Evolutionary conservation across 805 yeast genomes (phyloP).

Genomic region (Kregervanrija delftensis): DNA sequence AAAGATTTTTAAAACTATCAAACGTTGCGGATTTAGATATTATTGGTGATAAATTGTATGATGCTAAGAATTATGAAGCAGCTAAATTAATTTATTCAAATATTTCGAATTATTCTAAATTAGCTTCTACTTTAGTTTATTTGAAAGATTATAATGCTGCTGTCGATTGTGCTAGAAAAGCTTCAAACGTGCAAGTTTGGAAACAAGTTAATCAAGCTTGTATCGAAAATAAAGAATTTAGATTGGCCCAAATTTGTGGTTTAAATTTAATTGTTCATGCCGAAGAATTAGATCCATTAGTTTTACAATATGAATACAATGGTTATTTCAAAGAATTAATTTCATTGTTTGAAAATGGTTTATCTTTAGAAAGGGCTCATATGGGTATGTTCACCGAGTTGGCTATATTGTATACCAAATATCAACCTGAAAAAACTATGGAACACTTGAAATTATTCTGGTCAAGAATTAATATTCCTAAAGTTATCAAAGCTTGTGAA

Average conservation of each 20-base stretch:
- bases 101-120: constrained; percentile 89
- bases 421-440: constrained; percentile 83
- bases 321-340: constrained; percentile 92
- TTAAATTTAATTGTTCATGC: constrained; percentile 95
- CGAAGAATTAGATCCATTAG: constrained; percentile 89
- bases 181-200: constrained; percentile 91
- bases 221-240: constrained; percentile 88
- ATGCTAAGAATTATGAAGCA: constrained; percentile 77
- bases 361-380: constrained; percentile 96
- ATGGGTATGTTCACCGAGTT: constrained; percentile 99
- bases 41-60: constrained; percentile 88
- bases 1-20: constrained; percentile 73
- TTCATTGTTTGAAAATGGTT: constrained; percentile 89
- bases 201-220: constrained; percentile 96
- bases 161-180: constrained; percentile 98
- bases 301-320: constrained; percentile 74
- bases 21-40: constrained; percentile 89
- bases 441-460: constrained; percentile 96
- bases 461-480: constrained; percentile 97
- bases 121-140: constrained; percentile 94
- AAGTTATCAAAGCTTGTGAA: constrained; percentile 91
- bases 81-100: constrained; percentile 83
- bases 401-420: constrained; percentile 85
- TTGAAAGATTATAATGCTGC: constrained; percentile 92
- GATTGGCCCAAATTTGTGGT: constrained; percentile 98